Evolutionary conservation across 805 yeast genomes (phyloP).

Genomic region (Nakazawaea populi): DNA sequence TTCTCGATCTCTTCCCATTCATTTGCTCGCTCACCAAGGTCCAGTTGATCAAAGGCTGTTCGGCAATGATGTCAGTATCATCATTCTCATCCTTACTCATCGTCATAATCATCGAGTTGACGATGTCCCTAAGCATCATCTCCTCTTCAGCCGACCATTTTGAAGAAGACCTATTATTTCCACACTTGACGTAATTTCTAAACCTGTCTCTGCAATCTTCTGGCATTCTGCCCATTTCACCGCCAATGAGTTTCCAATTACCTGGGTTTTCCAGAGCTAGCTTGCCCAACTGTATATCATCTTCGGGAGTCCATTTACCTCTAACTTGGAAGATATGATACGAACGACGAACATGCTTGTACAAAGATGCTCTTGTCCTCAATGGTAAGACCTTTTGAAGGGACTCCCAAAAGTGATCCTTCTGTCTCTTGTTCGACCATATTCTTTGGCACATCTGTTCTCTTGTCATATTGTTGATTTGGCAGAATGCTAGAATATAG

Average conservation of each 20-base stretch:
- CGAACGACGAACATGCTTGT: slow-evolving; percentile 86
- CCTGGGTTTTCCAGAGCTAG: slow-evolving; percentile 66
- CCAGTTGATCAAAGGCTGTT: slow-evolving; percentile 68
- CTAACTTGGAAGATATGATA: slow-evolving; percentile 84
- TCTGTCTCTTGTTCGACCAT: slow-evolving; percentile 80
- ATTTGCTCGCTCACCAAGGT: slow-evolving; percentile 83
- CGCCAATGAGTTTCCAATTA: slow-evolving; percentile 86
- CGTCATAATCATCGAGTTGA: slow-evolving; percentile 35
- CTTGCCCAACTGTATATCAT: slow-evolving; percentile 61
- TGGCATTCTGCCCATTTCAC: slow-evolving; percentile 84
- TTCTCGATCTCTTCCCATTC: slow-evolving; percentile 85
- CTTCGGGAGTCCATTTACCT: slow-evolving; percentile 86
- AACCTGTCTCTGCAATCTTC: slow-evolving; percentile 96
- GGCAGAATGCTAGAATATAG: slow-evolving; percentile 66
- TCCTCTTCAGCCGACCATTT: slow-evolving; percentile 83
- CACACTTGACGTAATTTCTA: slow-evolving; percentile 94
- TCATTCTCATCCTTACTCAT: slow-evolving; percentile 14
- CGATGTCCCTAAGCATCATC: slow-evolving; percentile 46
- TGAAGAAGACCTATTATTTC: slow-evolving; percentile 63
- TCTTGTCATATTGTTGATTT: slow-evolving; percentile 53
- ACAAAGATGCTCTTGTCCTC: slow-evolving; percentile 82
- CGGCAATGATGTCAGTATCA: slow-evolving; percentile 1
- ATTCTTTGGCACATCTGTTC: slow-evolving; percentile 75
- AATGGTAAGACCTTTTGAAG: slow-evolving; percentile 75
- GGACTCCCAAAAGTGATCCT: slow-evolving; percentile 87